These are phyloP conservation scores for Bruguiera parviflora DNA, from an alignment of 345 rosid species.

Conservation along the genomic window DNA sequence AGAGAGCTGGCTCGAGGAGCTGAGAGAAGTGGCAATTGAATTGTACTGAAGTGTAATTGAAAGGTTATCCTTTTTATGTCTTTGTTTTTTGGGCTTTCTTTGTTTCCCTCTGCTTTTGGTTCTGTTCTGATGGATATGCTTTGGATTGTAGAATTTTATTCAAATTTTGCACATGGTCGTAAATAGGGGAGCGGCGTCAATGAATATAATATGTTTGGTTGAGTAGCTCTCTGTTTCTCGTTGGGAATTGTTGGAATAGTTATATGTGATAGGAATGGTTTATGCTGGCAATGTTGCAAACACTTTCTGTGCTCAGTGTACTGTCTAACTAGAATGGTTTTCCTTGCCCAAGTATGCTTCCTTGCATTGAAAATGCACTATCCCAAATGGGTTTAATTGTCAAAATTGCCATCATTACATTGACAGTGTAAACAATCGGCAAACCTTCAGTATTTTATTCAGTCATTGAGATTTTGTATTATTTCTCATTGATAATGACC, in stretches of 20 bases:
- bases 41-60: neutral
- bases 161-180: neutral
- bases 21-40: slow-evolving; percentile 3
- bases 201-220: neutral
- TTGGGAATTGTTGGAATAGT: neutral
- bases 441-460: neutral
- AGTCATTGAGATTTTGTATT: neutral
- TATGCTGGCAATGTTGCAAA: too few relatives aligned
- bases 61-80: neutral
- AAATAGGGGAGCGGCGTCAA: neutral
- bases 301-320: too few relatives aligned
- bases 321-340: too few relatives aligned
- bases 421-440: too few relatives aligned
- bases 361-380: too few relatives aligned
- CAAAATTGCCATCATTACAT: too few relatives aligned
- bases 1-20: slow-evolving; percentile 6
- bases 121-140: neutral
- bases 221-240: neutral
- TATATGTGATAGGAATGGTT: neutral
- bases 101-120: neutral
- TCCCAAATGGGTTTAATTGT: too few relatives aligned
- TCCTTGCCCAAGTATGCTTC: too few relatives aligned
- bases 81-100: neutral
- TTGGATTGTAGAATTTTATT: neutral
- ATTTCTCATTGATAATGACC: neutral